Evolutionary conservation across 2,329 filamentous ascomycete genomes (phyloP).

Genomic region (Gyromitra esculenta): DNA sequence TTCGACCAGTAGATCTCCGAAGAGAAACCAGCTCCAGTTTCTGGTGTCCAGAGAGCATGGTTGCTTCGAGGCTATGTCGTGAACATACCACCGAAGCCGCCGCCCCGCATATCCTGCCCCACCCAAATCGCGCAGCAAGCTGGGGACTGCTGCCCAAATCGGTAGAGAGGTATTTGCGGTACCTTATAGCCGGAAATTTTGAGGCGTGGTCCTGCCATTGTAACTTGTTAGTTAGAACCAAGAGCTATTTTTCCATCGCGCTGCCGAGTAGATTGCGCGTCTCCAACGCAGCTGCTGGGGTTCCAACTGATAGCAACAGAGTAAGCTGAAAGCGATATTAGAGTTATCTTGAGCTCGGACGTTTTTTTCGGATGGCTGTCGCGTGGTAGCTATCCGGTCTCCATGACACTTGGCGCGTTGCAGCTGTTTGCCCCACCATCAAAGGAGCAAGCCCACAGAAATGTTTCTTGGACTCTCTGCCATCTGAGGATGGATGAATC

Average conservation of each 20-base stretch:
- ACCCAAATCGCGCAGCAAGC: slow-evolving; percentile 19
- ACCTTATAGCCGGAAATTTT: neutral
- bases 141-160: neutral
- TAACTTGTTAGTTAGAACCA: neutral
- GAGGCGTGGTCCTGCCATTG: neutral
- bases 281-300: neutral
- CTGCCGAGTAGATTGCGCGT: neutral
- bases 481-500: neutral
- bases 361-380: slow-evolving; percentile 1
- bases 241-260: neutral
- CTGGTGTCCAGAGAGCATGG: slow-evolving; percentile 9
- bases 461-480: slow-evolving; percentile 2
- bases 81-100: slow-evolving; percentile 2
- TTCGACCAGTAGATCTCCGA: slow-evolving; percentile 24
- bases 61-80: slow-evolving; percentile 12
- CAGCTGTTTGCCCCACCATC: slow-evolving; percentile 11
- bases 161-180: neutral
- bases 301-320: slow-evolving; percentile 2
- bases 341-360: slow-evolving; percentile 4
- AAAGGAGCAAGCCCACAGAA: neutral
- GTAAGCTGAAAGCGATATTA: neutral
- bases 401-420: neutral
- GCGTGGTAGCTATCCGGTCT: slow-evolving; percentile 14
- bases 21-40: slow-evolving; percentile 15
- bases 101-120: slow-evolving; percentile 9